Evolutionary conservation across 177 flowering plant genomes (phyloP), one percentile per base, ranked within the genome.

Genomic region (Vitis hybrid): DNA sequence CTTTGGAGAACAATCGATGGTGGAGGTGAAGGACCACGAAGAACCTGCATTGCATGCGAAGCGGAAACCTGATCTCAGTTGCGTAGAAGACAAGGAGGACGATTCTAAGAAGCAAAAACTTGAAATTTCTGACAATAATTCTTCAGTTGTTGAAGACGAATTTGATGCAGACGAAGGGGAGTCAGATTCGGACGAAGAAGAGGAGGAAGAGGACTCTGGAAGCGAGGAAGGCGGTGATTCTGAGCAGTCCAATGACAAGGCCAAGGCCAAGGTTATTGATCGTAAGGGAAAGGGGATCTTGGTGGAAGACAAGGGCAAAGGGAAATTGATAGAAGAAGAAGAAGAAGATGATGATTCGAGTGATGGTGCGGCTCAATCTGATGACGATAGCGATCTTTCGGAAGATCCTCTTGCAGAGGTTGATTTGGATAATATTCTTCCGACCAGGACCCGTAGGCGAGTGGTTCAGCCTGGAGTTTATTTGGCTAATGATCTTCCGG

Each of bases 321-420:
- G 91, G 10, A 88, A 86, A 74, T 53, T 83, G 81, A 72, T 83
- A 10, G 84, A 72, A 32, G 87, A 76, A 65, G 82, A 76, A 2
- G 83, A 80, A n/a, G 84, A 79, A 1, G 85, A 75, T 3, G 77
- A 53, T 2, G 85, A 80, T 50, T 56, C 72, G 7, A 61, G 73
- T 62, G 73, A 73, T 5, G 86, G 62, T 46, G 84, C 73, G 3
- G 64, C 66, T 24, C 68, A 72, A 63, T 78, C 73, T 2, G 77
- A 67, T 2, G 76, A 63, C 11, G 95, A 82, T 13, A 82, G 86
- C 66, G 96, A 87, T 69, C 64, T 85, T 9, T 85, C 86, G 1
- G 94, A 89, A 52, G 98, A 94, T 80, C 97, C 97, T 1, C 83
- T 94, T 8, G 87, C 91, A 8, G 98, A 94, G 76, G 97, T 94